These are phyloP conservation scores for Tuber umbilicatum DNA, from an alignment of 495 filamentous ascomycete species.

Conservation along the genomic window DNA sequence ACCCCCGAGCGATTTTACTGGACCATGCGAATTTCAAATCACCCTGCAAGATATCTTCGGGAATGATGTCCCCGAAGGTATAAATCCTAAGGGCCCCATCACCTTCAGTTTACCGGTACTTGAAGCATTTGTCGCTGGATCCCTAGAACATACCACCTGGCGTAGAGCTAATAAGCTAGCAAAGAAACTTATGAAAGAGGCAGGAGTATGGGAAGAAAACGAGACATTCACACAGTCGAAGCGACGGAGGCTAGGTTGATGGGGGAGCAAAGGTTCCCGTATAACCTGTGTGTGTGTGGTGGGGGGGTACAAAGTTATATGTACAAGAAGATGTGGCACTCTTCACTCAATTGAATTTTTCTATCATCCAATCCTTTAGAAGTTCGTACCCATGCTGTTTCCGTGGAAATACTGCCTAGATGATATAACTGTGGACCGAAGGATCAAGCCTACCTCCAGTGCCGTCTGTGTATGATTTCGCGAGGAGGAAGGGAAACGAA, in stretches of 20 bases:
- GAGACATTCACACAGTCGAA: background rate
- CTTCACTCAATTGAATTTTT: no score
- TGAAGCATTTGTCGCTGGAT: background rate
- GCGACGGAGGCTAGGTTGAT: background rate
- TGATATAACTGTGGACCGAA: constrained; percentile 12
- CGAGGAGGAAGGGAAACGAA: constrained; percentile 17
- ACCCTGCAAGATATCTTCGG: background rate
- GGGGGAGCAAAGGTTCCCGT: no score
- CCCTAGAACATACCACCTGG: background rate
- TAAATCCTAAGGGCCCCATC: background rate
- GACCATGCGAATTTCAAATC: background rate
- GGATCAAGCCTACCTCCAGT: constrained; percentile 18
- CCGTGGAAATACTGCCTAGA: constrained; percentile 35
- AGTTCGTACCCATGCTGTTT: no score
- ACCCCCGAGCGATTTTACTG: no score
- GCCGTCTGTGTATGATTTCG: constrained; percentile 32
- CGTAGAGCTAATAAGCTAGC: background rate
- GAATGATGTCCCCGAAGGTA: background rate
- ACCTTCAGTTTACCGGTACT: background rate
- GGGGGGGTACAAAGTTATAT: background rate
- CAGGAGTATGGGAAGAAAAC: background rate
- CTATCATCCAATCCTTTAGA: no score
- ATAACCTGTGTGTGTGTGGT: background rate
- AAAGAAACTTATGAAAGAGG: background rate
- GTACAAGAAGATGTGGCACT: no score